Base-by-base conservation (phyloP, 2,329 filamentous ascomycete genomes). In the Grosmannia serpens region DNA sequence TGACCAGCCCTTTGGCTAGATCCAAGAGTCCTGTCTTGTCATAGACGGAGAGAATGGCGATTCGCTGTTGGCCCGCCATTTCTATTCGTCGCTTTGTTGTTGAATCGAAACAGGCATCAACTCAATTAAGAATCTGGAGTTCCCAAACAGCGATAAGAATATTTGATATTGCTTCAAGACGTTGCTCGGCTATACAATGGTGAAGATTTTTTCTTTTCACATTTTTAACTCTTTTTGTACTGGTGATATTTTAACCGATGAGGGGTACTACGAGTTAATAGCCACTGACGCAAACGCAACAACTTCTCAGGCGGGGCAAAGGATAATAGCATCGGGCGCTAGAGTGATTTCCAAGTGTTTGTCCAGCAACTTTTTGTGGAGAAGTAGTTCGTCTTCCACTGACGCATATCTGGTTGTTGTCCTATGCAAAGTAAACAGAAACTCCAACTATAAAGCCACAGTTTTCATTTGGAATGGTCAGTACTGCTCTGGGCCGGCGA, bases 11-110 rank as follows among this genome's bases (percentile, higher is more conserved):
- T 75, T 95, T 95, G 68, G 91, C 90, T 66, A 96, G 81, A 75
- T 96, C 91, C 65, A 96, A 77, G 65, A 96, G 83, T 61, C 91
- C 94, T 59, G 92, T 97, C 85, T 99, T 99, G 82, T 99, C 90
- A 72, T 94, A 97, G 78, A 97, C 94, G 65, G 92, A 97, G 71
- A 99, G 82, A 70, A 99, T 97, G 65, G 94, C 94, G 79, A 81
- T 82, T 70, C 81, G 78, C 70, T 83, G 81, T 61, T 73, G 67
- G 60, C 62, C 64, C 59, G 66, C 67, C 73, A 75, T 75, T 31
- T 13, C 26, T 15, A 49, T 49, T 26, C 24, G 10, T 49, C 15
- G 5, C 6, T 49, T n/a, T 7, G 15, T 27, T 20, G 47, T 29
- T 4, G 17, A 7, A 46, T 20, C 24, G 47, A 31, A 20, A 26